Evolutionary conservation across 2,329 filamentous ascomycete genomes (phyloP).

Genomic region (Fusarium xyrophilum): DNA sequence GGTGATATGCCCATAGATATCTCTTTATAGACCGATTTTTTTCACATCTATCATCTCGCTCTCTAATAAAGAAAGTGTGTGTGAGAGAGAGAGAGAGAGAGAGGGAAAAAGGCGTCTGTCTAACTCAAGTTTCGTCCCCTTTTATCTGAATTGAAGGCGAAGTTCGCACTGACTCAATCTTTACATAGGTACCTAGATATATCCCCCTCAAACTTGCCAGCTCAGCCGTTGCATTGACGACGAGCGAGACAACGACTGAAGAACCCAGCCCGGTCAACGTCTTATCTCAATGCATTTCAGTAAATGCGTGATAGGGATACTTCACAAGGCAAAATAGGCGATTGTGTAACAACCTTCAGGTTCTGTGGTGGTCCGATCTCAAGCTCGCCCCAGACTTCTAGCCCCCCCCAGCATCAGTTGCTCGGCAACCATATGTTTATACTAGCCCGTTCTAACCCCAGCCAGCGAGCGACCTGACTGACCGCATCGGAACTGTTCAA

Average conservation of each 20-base stretch:
- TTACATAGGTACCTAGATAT: not conserved
- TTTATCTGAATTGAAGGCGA: not conserved
- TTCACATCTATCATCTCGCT: not conserved
- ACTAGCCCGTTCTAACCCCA: slow-evolving; percentile 13
- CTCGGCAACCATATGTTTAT: slow-evolving; percentile 27
- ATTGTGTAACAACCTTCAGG: not conserved
- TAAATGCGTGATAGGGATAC: not conserved
- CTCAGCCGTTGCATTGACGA: not conserved
- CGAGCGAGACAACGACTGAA: not conserved
- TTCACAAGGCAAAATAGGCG: not conserved
- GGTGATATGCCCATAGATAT: not conserved
- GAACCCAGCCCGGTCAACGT: not conserved
- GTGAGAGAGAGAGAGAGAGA: too few relatives aligned
- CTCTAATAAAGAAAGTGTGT: not conserved
- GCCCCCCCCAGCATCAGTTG: slow-evolving; percentile 4
- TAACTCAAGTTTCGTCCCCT: not conserved
- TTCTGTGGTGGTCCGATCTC: not conserved
- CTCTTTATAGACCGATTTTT: not conserved
- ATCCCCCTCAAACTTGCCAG: not conserved
- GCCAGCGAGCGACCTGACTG: slow-evolving; percentile 15
- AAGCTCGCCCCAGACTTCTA: slow-evolving; percentile 2
- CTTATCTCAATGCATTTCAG: not conserved
- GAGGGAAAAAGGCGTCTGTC: not conserved
- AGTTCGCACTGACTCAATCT: not conserved
- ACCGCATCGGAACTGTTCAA: slow-evolving; percentile 20